Conservation (phyloP, 2,329 filamentous ascomycete species). For the Penicillium sp. region DNA sequence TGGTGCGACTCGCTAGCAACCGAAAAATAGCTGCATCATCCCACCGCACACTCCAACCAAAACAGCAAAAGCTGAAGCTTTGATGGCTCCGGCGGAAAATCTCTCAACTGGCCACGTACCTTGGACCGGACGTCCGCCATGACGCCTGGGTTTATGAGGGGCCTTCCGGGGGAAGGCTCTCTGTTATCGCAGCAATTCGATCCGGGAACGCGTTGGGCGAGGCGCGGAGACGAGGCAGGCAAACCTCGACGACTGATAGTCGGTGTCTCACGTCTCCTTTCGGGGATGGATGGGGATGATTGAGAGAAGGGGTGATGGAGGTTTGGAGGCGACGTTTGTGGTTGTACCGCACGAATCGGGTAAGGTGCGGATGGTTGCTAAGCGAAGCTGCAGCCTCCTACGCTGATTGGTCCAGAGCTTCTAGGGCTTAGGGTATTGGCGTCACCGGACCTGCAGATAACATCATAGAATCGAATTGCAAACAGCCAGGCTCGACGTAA, state of each 20-base stretch:
- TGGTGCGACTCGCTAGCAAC: not conserved
- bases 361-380: constrained; percentile 43
- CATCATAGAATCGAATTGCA: constrained; percentile 29
- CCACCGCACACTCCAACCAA: not conserved
- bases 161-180: constrained; percentile 57
- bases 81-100: not conserved
- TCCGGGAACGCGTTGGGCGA: constrained; percentile 29
- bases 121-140: constrained; percentile 60
- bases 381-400: constrained; percentile 37
- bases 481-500: not conserved
- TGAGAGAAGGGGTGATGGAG: constrained; percentile 38
- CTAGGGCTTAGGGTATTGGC: constrained; percentile 50
- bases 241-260: constrained; percentile 36
- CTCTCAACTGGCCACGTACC: constrained; percentile 41
- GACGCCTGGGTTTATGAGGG: constrained; percentile 52
- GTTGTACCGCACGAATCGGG: constrained; percentile 40
- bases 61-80: not conserved
- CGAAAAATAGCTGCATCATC: not conserved
- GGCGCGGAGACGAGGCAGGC: constrained; percentile 35
- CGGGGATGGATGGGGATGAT: constrained; percentile 23
- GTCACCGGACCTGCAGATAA: constrained; percentile 35
- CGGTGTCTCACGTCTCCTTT: constrained; percentile 37
- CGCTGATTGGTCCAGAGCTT: constrained; percentile 29
- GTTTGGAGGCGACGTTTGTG: constrained; percentile 39
- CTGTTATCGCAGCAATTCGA: constrained; percentile 54